Evolutionary conservation across 345 rosid genomes (phyloP).

Genomic region (Lepidium sativum): DNA sequence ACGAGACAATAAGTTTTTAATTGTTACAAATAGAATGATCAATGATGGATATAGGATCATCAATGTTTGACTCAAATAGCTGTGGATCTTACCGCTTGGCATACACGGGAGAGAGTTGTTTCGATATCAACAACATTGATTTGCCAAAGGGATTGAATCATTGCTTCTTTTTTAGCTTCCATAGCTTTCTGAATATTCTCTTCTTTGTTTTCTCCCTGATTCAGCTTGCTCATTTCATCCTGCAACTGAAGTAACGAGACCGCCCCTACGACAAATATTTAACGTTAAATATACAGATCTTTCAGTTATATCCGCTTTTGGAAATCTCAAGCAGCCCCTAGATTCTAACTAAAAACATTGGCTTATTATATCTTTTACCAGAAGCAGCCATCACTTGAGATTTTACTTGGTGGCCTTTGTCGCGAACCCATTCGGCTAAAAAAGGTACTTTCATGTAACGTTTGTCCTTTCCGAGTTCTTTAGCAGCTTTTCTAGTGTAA

Average conservation of each 20-base stretch:
- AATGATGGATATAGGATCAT: neutral
- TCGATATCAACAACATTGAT: constrained; percentile 93
- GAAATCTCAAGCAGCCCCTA: neutral
- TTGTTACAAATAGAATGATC: neutral
- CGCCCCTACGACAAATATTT: constrained; percentile 47
- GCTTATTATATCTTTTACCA: constrained; percentile 34
- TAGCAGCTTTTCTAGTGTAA: constrained; percentile 85
- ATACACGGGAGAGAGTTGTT: constrained; percentile 71
- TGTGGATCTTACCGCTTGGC: constrained; percentile 54
- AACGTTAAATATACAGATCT: neutral
- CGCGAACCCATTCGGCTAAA: constrained; percentile 98
- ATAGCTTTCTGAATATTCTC: constrained; percentile 56
- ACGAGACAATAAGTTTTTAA: neutral
- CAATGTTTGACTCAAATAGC: neutral
- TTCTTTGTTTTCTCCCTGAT: constrained; percentile 58
- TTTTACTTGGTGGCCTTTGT: constrained; percentile 81
- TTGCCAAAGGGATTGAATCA: constrained; percentile 95
- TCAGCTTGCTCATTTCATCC: constrained; percentile 69
- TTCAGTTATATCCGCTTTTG: neutral
- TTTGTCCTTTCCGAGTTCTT: constrained; percentile 81
- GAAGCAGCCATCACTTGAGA: constrained; percentile 98
- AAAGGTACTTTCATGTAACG: constrained; percentile 85
- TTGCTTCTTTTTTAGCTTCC: constrained; percentile 66
- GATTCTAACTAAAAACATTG: neutral
- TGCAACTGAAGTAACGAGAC: constrained; percentile 69